phyloP scores from a whole-genome alignment of 2,329 filamentous ascomycete species.

The Claviceps spartinae region DNA sequence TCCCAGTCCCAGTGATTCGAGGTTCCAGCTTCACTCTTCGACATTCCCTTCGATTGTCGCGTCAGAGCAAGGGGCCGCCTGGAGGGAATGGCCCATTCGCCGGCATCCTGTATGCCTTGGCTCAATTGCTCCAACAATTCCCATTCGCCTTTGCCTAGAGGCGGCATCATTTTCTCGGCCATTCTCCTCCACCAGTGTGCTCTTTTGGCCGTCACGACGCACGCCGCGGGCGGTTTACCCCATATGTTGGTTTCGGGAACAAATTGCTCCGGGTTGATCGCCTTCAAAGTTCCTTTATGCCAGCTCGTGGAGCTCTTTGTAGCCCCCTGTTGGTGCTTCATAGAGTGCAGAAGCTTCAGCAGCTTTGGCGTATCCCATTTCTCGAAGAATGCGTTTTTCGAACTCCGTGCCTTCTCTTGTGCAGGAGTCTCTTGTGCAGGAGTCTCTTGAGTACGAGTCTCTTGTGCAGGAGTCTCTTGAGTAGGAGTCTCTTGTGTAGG shows the following conservation, averaged over 20 bases:
- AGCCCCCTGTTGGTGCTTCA: slow-evolving; percentile 21
- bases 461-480: too few relatives aligned
- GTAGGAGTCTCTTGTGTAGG: too few relatives aligned
- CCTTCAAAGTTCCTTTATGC: slow-evolving; percentile 13
- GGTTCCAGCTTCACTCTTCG: neutral
- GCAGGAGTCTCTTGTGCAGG: too few relatives aligned
- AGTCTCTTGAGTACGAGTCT: too few relatives aligned
- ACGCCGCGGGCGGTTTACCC: slow-evolving; percentile 29
- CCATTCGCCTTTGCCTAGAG: slow-evolving; percentile 41
- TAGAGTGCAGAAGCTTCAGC: slow-evolving; percentile 25
- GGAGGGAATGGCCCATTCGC: slow-evolving; percentile 24
- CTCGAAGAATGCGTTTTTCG: slow-evolving; percentile 25
- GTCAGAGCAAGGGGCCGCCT: slow-evolving; percentile 13
- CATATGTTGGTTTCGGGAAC: slow-evolving; percentile 35
- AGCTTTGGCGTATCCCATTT: slow-evolving; percentile 37
- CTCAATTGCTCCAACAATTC: slow-evolving; percentile 35
- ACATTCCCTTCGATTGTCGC: neutral
- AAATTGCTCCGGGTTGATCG: slow-evolving; percentile 18
- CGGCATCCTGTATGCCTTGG: slow-evolving; percentile 22
- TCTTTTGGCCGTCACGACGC: slow-evolving; percentile 27
- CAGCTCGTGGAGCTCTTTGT: slow-evolving; percentile 13
- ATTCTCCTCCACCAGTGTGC: slow-evolving; percentile 34
- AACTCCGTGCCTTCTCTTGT: neutral
- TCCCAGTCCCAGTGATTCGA: slow-evolving; percentile 27
- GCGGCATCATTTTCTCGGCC: slow-evolving; percentile 37